These are phyloP conservation scores for Astrothelium subdiscretum DNA, from an alignment of 495 filamentous ascomycete species.

Conservation along the genomic window DNA sequence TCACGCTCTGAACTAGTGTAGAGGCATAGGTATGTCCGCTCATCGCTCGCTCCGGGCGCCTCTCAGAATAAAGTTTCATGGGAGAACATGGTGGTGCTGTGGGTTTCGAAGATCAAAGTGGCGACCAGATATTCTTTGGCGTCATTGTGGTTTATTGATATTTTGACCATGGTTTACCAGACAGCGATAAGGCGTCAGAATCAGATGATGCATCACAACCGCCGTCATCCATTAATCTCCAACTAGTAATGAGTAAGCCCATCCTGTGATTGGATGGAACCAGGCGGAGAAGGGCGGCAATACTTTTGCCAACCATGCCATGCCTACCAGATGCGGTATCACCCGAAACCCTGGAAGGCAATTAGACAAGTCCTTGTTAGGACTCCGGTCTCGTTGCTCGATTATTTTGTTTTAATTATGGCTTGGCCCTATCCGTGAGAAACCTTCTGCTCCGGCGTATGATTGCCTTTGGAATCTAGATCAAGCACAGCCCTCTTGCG, in stretches of 20 bases:
- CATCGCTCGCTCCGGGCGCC: background rate
- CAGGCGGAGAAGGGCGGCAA: background rate
- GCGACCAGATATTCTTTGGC: too few species aligned
- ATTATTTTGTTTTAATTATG: background rate
- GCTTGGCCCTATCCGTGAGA: background rate
- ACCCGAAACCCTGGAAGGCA: background rate
- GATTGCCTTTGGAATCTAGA: background rate
- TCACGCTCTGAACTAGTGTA: background rate
- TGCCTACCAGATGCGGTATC: too few species aligned
- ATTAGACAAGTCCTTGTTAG: background rate
- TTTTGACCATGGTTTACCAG: too few species aligned
- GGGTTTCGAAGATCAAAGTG: too few species aligned
- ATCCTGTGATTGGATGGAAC: background rate
- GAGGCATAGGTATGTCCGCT: background rate
- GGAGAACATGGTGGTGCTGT: too few species aligned
- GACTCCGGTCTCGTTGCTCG: background rate
- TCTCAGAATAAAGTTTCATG: too few species aligned
- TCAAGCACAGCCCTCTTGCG: background rate
- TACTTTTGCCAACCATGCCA: too few species aligned
- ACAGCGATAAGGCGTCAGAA: too few species aligned
- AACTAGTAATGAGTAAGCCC: background rate
- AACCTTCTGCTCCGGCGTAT: background rate
- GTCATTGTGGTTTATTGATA: too few species aligned
- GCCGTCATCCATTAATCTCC: background rate
- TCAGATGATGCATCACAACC: too few species aligned